Evolutionary conservation across 345 rosid species (phyloP), one percentile per base, ranked within the genome.

Genomic region (Erysimum cheiranthoides): DNA sequence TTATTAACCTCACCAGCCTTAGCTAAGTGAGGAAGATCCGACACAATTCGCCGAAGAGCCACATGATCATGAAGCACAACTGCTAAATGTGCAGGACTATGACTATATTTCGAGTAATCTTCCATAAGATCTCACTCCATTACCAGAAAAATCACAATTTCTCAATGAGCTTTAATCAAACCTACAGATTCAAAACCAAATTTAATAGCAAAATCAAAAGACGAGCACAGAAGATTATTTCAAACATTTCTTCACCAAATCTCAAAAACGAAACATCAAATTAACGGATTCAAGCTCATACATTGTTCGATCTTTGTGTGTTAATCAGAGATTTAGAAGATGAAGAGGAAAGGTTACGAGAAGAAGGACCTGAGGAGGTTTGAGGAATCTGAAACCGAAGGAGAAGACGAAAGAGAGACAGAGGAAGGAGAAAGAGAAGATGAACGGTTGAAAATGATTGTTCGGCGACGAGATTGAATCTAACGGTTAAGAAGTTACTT

Each of bases 41-140:
- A 53, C 14, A 91, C 80, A 46, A 93, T 71, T 35, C 83, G 77
- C 81, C 78, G 88, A 4, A 96, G 92, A 49, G 85, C 84, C 12
- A 86, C 86, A 81, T 93, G 73, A 73, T 96, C 97, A 2, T 86
- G 91, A 17, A 83, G 86, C 57, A 84, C 90, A 76, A 93, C 96
- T 1, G 99, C 98, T 70, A 84, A 50, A 77, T 93, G 99, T 4
- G 86, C 97, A 78, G 98, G 92, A 85, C 99, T 93, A 60, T 93
- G 97, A 21, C 78, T 77, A 78, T 88, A 96, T 80, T 81, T 87
- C 5, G 91, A 78, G 71, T 81, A 57, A 81, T 92, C 97, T 70
- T 90, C 99, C 99, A 95, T 93, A 21, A 21, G 25, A 21, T 21
- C 25, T 21, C 25, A 21, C 25, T 21, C 25, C 25, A 21, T 21